phyloP scores from a whole-genome alignment of 345 rosid species.

The Sonneratia caseolaris region DNA sequence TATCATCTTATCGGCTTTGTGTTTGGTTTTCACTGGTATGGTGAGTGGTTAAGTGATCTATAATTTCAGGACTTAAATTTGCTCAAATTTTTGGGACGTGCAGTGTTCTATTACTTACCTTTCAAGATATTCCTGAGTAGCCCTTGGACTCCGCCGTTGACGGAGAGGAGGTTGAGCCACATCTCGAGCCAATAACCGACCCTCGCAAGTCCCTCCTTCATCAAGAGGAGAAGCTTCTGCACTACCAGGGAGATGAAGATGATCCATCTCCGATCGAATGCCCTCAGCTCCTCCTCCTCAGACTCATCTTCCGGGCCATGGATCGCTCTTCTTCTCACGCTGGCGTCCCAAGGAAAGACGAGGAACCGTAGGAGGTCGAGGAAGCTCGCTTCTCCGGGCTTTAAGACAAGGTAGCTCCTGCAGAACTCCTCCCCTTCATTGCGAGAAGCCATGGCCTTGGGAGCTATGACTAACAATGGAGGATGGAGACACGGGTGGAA shows the following conservation, averaged over 20 bases:
- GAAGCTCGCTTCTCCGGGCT: slow-evolving; percentile 32
- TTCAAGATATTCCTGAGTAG: slow-evolving; percentile 19
- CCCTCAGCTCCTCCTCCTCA: neutral
- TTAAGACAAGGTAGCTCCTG: slow-evolving; percentile 19
- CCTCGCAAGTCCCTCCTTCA: slow-evolving; percentile 13
- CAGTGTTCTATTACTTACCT: slow-evolving; percentile 17
- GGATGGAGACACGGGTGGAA: neutral
- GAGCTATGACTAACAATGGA: neutral
- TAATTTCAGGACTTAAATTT: too few relatives aligned
- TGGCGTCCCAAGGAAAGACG: slow-evolving; percentile 19
- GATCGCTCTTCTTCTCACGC: slow-evolving; percentile 13
- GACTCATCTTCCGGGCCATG: slow-evolving; percentile 11
- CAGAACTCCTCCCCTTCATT: neutral
- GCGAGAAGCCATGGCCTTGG: neutral
- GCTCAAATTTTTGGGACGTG: neutral
- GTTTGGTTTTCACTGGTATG: neutral
- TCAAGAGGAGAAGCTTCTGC: slow-evolving; percentile 28
- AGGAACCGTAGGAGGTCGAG: slow-evolving; percentile 23
- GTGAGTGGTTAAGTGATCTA: neutral
- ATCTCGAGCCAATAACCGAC: slow-evolving; percentile 18
- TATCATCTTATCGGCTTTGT: too few relatives aligned
- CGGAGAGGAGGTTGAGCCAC: slow-evolving; percentile 33
- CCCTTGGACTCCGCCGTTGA: slow-evolving; percentile 33
- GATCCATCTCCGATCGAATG: slow-evolving; percentile 38
- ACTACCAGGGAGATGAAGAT: slow-evolving; percentile 36